These are phyloP conservation scores for Pythium rhizo-oryzae DNA, from an alignment of 352 stramenopile species.

Conservation along the genomic window DNA sequence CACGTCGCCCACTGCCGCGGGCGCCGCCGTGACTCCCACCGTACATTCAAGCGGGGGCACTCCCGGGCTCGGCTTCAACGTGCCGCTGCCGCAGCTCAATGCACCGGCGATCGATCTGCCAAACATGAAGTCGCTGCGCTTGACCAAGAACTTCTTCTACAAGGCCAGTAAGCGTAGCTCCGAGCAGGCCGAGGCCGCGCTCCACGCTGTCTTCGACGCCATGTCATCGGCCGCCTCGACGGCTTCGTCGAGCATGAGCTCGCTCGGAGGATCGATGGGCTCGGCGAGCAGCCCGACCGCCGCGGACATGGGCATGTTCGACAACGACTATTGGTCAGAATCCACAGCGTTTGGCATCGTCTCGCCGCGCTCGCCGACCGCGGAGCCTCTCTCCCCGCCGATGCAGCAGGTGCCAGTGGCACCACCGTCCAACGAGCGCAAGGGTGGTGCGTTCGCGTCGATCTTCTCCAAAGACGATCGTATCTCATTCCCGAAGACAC, in stretches of 20 bases:
- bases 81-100: conserved; percentile 18
- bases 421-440: conserved; percentile 18
- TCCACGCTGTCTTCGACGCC: conserved; percentile 69
- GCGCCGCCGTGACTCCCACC: neutral
- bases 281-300: conserved; percentile 22
- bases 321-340: conserved; percentile 63
- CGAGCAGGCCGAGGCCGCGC: conserved; percentile 70
- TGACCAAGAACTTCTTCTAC: conserved; percentile 71
- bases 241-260: conserved; percentile 20
- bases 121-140: conserved; percentile 42
- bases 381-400: conserved; percentile 14
- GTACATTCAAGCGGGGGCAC: neutral
- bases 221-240: conserved; percentile 39
- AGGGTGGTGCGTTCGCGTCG: conserved; percentile 43
- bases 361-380: conserved; percentile 23
- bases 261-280: conserved; percentile 5
- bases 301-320: conserved; percentile 40
- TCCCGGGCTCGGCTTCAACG: conserved; percentile 14
- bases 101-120: conserved; percentile 19
- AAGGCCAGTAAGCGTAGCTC: conserved; percentile 66
- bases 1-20: conserved; percentile 6
- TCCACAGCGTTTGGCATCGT: conserved; percentile 22
- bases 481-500: conserved; percentile 50
- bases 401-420: neutral
- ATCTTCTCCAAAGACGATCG: conserved; percentile 71